Base-by-base conservation (phyloP, 768 basidiomycete genomes). In the Hericium alpestre region DNA sequence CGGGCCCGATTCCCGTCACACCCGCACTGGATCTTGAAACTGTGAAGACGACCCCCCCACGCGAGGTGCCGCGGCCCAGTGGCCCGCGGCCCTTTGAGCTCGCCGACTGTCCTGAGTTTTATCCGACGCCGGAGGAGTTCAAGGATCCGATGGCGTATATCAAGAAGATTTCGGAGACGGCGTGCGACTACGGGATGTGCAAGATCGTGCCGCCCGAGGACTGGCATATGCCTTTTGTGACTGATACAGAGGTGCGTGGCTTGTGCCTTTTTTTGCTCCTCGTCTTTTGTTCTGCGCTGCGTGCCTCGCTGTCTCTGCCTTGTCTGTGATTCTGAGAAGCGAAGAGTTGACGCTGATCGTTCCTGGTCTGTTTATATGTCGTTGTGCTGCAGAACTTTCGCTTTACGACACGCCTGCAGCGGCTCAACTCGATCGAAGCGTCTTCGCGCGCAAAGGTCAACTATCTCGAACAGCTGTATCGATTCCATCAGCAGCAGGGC, bases 221-320 rank as follows among this genome's bases (percentile, higher is more conserved):
- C 20, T 99, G 96, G 96, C 81, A 87, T 64, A 95, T 96, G 85
- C 91, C 95, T 8, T 98, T 96, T 67, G 86, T 91, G 11, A 90
- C 94, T 48, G 86, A 97, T 68, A 92, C 92, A 16, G 90, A 93
- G 81, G 94, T 93, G 63, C 51, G 53, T 63, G 38, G 39, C 53
- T 51, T 62, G 18, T 48, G 32, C 32, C 32, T 32, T 32, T 32
- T 9, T 32, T 13, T 18, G 43, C 18, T 43, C 16, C 16, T 43
- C 8, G 16, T 43, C 16, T 43, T 43, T 18, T 43, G 41, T 43
- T 7, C 11, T 43, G 41, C 12, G 6, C 41, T 43, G 41, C 16
- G 41, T 12, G 41, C 18, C 18, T 15, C 16, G 41, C 11, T 40
- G 37, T 40, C 32, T 57, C 48, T 54, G 63, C 54, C 58, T 63